Percentiles rank a stretch among this genome's conserved stretches.
Evolutionary conservation across 2,329 filamentous ascomycete genomes (phyloP).

Genomic region (Epichloe uncinata): DNA sequence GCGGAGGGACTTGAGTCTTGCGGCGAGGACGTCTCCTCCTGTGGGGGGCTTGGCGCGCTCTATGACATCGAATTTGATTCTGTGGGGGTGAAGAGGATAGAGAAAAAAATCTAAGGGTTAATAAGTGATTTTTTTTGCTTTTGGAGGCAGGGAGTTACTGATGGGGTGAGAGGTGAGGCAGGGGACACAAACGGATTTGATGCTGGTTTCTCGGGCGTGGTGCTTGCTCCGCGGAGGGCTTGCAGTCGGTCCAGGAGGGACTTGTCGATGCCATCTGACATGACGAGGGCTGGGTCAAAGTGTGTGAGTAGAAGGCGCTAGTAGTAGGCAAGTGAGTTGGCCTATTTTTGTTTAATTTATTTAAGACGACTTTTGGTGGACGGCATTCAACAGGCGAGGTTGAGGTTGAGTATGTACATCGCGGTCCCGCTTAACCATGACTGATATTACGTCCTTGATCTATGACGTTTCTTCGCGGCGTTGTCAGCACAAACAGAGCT

Average conservation of each 20-base stretch:
- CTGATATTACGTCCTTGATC: too few relatives aligned
- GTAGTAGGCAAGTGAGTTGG: too few relatives aligned
- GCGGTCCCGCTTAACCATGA: too few relatives aligned
- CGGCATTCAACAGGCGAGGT: too few relatives aligned
- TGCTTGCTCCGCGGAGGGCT: constrained; percentile 27
- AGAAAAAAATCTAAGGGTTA: too few relatives aligned
- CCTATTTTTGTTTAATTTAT: too few relatives aligned
- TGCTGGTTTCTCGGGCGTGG: constrained; percentile 16
- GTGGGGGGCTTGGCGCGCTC: constrained; percentile 28
- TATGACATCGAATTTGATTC: constrained; percentile 24
- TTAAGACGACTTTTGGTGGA: too few relatives aligned
- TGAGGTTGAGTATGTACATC: too few relatives aligned
- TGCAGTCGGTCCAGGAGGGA: constrained; percentile 41
- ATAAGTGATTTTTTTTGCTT: too few relatives aligned
- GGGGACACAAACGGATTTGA: not conserved
- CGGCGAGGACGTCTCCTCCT: constrained; percentile 37
- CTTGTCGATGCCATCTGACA: constrained; percentile 28
- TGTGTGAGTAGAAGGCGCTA: not conserved
- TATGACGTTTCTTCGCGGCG: too few relatives aligned
- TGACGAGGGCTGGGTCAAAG: constrained; percentile 6
- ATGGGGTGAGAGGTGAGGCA: not conserved
- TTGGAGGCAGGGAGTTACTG: constrained; percentile 5
- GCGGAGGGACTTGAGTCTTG: constrained; percentile 38
- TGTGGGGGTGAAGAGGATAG: not conserved
- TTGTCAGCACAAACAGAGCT: too few relatives aligned